Evolutionary conservation across 2,329 filamentous ascomycete species (phyloP), one percentile per base, ranked within the genome.

Genomic region (Aspergillus luchuensis): DNA sequence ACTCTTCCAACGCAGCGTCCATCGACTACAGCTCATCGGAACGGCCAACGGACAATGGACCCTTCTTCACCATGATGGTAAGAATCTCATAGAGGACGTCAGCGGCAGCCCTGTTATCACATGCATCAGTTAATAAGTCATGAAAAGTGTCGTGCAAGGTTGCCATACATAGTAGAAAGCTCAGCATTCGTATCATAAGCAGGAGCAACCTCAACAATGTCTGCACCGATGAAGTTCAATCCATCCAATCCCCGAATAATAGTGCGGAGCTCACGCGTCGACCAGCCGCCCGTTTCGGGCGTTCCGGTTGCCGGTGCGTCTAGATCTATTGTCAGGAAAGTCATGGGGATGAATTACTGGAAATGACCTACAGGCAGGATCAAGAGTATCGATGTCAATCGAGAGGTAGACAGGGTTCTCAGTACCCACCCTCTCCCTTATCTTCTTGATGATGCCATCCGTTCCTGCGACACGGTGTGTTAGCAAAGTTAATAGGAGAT

Each of bases 341-440:
- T 13, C 2, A n/a, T 5, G 11, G 3, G 6, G 5, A 39, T 36
- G 4, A 11, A 15, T n/a, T 55, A 6, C 4, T 10, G 15, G n/a
- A 11, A 2, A 28, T 25, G 7, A 78, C 83, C 74, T 74, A 87
- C 84, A 94, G 5, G 91, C 91, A 7, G 92, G 92, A 72, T 96
- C 92, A 3, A 96, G 81, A 0, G 91, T 92, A 71, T 96, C 92
- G 68, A 96, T 96, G 71, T 97, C 92, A 50, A 96, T 88, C 6
- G 87, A 91, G 33, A 96, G 78, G 72, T 96, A 96, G 0, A 95
- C 90, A 0, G 91, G 91, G 62, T 87, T 88, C 57, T 83, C 82
- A 21, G 87, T 89, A 8, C 90, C 91, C 17, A 96, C 90, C 23
- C 91, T 83, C 3, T 91, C 87, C 47, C 86, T 79, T 71, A 96